phyloP scores from a whole-genome alignment of 208 protist species.

The Leishmania aethiopica region DNA sequence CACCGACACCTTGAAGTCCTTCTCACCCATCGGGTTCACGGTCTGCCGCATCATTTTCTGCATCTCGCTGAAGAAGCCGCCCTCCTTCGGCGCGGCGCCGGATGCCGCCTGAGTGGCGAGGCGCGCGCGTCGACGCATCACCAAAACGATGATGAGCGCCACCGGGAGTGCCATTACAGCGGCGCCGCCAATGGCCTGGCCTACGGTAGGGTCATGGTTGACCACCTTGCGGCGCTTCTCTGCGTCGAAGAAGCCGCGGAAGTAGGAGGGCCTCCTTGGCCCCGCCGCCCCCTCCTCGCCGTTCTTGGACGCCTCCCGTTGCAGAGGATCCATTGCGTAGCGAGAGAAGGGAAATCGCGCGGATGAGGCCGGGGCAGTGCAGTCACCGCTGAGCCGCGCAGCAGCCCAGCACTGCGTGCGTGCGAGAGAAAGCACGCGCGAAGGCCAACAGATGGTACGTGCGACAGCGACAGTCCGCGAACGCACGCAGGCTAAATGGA shows the following conservation, averaged over 20 bases:
- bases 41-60: slow-evolving; percentile 67
- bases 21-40: slow-evolving; percentile 69
- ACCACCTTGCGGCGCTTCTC: slow-evolving; percentile 75
- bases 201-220: slow-evolving; percentile 66
- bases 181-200: slow-evolving; percentile 57
- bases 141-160: slow-evolving; percentile 59
- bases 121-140: slow-evolving; percentile 46
- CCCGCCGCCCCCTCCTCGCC: slow-evolving; percentile 5
- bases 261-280: slow-evolving; percentile 52
- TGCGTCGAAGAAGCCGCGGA: slow-evolving; percentile 83
- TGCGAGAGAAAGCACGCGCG: background rate
- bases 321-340: slow-evolving; percentile 17
- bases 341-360: background rate
- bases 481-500: background rate
- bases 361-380: background rate
- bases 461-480: background rate
- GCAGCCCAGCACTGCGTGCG: background rate
- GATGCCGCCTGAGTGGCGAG: slow-evolving; percentile 25
- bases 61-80: slow-evolving; percentile 51
- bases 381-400: background rate
- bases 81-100: slow-evolving; percentile 23
- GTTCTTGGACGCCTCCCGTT: slow-evolving; percentile 8
- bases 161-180: slow-evolving; percentile 65
- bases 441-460: background rate
- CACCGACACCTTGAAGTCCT: slow-evolving; percentile 78